A percentile compares a stretch with the other conserved stretches of the same genome.
Evolutionary conservation across 140 eudicot genomes (phyloP).

Genomic region (Oenanthe javanica): DNA sequence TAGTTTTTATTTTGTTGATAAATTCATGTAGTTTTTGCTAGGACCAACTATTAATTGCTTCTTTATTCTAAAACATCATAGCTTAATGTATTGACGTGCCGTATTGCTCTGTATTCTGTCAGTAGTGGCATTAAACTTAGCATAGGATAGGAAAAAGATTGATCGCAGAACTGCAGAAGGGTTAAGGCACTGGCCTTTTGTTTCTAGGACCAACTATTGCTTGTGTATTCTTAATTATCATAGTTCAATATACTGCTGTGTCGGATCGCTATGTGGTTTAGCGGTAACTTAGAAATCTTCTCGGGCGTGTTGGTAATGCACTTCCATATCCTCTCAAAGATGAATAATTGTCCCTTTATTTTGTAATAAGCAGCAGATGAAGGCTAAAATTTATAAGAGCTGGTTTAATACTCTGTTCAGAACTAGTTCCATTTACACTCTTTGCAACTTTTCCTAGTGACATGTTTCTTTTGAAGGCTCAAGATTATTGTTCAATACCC

Average conservation of each 20-base stretch:
- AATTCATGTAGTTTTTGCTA: not conserved
- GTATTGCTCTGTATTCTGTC: not conserved
- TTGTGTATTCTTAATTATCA: not conserved
- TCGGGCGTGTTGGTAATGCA: not conserved
- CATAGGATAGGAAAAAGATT: not conserved
- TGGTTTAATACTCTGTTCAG: no score
- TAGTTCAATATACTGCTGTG: no score
- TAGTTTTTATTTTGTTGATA: not conserved
- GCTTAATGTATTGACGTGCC: not conserved
- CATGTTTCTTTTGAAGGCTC: not conserved
- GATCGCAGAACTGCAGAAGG: not conserved
- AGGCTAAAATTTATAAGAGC: no score
- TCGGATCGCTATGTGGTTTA: not conserved
- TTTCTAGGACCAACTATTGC: not conserved
- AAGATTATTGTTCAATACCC: not conserved
- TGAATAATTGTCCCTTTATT: no score
- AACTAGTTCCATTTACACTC: no score
- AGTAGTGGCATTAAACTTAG: not conserved
- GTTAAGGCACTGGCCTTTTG: not conserved
- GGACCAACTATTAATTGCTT: not conserved
- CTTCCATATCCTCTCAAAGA: no score
- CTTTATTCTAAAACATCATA: not conserved
- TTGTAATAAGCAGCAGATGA: no score
- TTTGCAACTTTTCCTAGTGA: no score
- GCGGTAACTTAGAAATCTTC: not conserved